Conservation (phyloP, 2,329 filamentous ascomycete species). For the Clonostachys solani region DNA sequence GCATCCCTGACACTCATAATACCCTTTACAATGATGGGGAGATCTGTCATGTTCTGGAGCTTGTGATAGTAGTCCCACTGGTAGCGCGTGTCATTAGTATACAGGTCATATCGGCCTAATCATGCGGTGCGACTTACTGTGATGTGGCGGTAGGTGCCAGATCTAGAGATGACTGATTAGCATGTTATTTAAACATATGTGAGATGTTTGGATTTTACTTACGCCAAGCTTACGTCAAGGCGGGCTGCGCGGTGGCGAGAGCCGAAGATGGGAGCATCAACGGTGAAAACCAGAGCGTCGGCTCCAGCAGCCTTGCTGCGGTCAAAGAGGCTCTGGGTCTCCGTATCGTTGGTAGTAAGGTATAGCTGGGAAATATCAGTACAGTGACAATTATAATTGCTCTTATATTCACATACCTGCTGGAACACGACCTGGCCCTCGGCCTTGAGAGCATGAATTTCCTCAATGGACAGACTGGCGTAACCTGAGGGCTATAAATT, state of each 20-base stretch:
- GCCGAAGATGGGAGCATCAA: constrained; percentile 31
- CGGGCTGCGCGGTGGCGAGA: constrained; percentile 35
- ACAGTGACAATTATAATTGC: constrained; percentile 25
- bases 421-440: constrained; percentile 13
- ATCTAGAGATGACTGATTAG: too few species aligned
- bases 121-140: neutral
- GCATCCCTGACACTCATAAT: constrained; percentile 29
- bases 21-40: constrained; percentile 34
- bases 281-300: constrained; percentile 28
- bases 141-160: neutral
- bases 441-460: constrained; percentile 28
- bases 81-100: neutral
- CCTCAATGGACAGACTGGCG: constrained; percentile 24
- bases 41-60: constrained; percentile 24
- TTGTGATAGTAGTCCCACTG: constrained; percentile 29
- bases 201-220: constrained; percentile 8
- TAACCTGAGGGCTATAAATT: constrained; percentile 21
- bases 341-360: constrained; percentile 22
- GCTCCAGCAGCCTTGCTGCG: constrained; percentile 24
- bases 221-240: constrained; percentile 29
- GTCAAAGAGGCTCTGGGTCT: constrained; percentile 21
- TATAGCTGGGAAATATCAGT: constrained; percentile 30
- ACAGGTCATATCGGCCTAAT: too few species aligned
- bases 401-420: constrained; percentile 26
- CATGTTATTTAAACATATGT: constrained; percentile 2